Conservation (phyloP, 2,329 filamentous ascomycete species). For the Nemania diffusa region DNA sequence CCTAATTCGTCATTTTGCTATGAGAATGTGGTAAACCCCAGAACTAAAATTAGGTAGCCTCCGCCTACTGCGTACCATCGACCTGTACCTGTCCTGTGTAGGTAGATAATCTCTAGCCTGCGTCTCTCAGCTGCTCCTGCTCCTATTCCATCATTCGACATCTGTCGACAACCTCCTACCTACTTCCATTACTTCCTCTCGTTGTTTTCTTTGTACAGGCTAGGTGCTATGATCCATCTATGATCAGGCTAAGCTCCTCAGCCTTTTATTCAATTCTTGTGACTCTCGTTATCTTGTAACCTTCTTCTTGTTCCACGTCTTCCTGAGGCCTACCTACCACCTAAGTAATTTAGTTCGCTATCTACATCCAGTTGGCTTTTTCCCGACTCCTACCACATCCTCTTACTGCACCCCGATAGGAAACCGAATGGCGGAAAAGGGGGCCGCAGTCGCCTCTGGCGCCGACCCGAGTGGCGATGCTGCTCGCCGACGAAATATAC, state of each 20-base stretch:
- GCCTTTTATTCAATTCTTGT: conserved; percentile 29
- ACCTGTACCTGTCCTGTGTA: not conserved
- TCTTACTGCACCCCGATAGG: not conserved
- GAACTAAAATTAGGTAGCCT: not conserved
- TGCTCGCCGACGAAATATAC: conserved; percentile 66
- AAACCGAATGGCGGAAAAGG: conserved; percentile 62
- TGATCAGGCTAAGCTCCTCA: conserved; percentile 17
- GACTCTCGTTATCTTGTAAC: conserved; percentile 36
- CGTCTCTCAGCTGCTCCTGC: conserved; percentile 27
- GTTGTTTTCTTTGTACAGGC: conserved; percentile 24
- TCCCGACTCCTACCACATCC: conserved; percentile 8
- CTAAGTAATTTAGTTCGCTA: not conserved
- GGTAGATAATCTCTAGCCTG: conserved; percentile 27
- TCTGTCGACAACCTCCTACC: conserved; percentile 19
- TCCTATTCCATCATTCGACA: conserved; percentile 38
- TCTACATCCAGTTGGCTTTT: not conserved
- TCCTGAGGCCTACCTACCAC: not conserved
- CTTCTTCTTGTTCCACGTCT: conserved; percentile 18
- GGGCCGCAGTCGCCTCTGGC: conserved; percentile 68
- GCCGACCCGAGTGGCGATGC: conserved; percentile 65
- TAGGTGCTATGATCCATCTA: conserved; percentile 29
- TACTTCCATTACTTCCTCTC: not conserved
- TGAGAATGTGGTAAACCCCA: no score
- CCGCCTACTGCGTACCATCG: not conserved
- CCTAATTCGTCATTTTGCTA: no score